Evolutionary conservation across 805 yeast genomes (phyloP), one percentile per base, ranked within the genome.

Genomic region (Candida awuae): DNA sequence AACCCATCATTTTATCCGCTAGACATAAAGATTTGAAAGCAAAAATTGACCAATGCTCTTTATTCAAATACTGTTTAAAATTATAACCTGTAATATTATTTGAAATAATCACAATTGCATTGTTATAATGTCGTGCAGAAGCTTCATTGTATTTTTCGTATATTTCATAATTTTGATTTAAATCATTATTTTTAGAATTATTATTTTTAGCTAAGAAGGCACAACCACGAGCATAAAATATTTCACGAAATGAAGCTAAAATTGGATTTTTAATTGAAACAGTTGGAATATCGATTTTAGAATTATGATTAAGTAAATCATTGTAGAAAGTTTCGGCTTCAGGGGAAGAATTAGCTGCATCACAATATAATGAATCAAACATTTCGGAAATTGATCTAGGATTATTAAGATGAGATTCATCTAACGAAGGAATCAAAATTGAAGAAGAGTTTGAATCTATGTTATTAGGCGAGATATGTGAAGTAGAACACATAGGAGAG

Each of bases 151-250:
- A 45, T 4, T 23, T 34, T 51, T 38, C 1, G 47, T 35, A 19
- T 2, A 32, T 55, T 52, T 32, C 35, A 15, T 14, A 15, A 17
- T 27, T 13, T 8, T 47, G 15, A 49, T 44, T 43, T 29, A 56
- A 42, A 2, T 14, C 31, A 53, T 38, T 1, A 50, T n/a, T 16
- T 10, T 25, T 57, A 53, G 21, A 10, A 27, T 23, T 27, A 18
- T 25, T 32, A 15, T 54, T 50, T 52, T 61, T 59, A 2, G 65
- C 58, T n/a, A 62, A 41, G 39, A 50, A 59, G 0, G 66, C 48
- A 7, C 66, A 61, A 5, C 70, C 71, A 49, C 68, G 63, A 12
- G 69, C 63, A 35, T 52, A 50, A 6, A 66, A 62, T 2, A 67
- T 58, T 32, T 58, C 59, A 23, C 58, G 49, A 37, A 66, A 45